Percentiles rank a stretch among this genome's conserved stretches.
phyloP scores from a whole-genome alignment of 1,284 basidiomycete genomes.

The Hypsizygus ulmarius region DNA sequence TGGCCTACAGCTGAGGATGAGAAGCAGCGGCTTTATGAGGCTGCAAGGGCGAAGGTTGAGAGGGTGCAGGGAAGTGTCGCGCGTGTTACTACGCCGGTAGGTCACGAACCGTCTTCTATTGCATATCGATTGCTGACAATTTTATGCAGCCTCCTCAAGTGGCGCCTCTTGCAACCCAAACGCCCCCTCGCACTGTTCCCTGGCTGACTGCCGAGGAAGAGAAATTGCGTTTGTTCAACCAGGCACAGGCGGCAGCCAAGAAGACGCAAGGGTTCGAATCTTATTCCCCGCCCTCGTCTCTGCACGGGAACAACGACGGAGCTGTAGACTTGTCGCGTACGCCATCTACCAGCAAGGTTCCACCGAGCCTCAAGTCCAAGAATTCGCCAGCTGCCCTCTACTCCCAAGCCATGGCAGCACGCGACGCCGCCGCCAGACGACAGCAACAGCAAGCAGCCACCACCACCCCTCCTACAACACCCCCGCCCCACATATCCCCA shows the following conservation, averaged over 20 bases:
- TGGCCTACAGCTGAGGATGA: conserved; percentile 57
- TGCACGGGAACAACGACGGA: conserved; percentile 30
- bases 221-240: conserved; percentile 63
- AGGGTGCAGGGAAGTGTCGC: conserved; percentile 47
- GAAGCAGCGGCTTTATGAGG: conserved; percentile 63
- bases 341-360: conserved; percentile 24
- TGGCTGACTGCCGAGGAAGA: conserved; percentile 75
- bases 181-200: conserved; percentile 6
- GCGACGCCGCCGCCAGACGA: conserved; percentile 16
- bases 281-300: conserved; percentile 22
- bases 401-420: conserved; percentile 30
- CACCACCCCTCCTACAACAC: conserved; percentile 11
- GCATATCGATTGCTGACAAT: neutral
- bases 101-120: conserved; percentile 14
- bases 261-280: conserved; percentile 42
- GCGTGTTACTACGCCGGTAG: conserved; percentile 31
- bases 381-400: conserved; percentile 27
- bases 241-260: conserved; percentile 60
- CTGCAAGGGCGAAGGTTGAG: conserved; percentile 61
- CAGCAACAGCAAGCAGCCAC: conserved; percentile 7
- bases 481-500: conserved; percentile 12
- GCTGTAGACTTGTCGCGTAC: conserved; percentile 15
- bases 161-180: conserved; percentile 1
- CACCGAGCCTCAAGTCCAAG: conserved; percentile 15
- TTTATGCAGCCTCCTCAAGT: conserved; percentile 11